Evolutionary conservation across 2,329 filamentous ascomycete species (phyloP), one percentile per base, ranked within the genome.

Genomic region (Davidsoniella eucalypti): DNA sequence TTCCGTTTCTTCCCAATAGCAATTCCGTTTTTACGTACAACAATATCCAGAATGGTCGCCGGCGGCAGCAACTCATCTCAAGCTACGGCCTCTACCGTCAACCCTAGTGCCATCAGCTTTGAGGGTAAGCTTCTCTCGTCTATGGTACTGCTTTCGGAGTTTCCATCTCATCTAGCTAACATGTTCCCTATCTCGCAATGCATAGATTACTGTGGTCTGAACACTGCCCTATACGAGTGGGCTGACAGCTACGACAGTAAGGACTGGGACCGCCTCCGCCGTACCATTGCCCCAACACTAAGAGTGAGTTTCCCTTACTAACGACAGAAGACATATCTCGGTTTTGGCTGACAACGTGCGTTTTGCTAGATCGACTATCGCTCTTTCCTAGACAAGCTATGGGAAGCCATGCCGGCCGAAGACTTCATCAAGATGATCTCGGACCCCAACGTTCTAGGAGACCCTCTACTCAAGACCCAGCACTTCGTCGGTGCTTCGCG

Each of bases 171-270:
- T 23, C 14, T n/a, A 9, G 3, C 12, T 33, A 41, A 23, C 18
- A 4, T 41, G 12, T 4, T 45, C 5, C 25, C 29, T 17, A 44
- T 33, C 12, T 33, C 26, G 5, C n/a, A 21, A 3, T 10, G n/a
- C 18, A 5, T 37, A 59, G 57, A 59, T 41, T 59, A 57, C 50
- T 57, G 58, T n/a, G 57, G 54, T 25, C 44, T 59, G 44, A 59
- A 57, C 40, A 49, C 55, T 12, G 57, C 55, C n/a, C 53, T 58
- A 10, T 59, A 56, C 61, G 72, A 79, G 58, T 81, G 77, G 77
- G 76, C 74, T 51, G 76, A 80, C 60, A 78, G 73, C 66, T 81
- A 81, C 62, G 78, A 81, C 61, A 71, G 69, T 61, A 82, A 82
- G 64, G 74, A 81, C 64, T 81, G 77, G 76, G 66, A 69, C 12